Evolutionary conservation across 345 rosid species (phyloP), one percentile per base, ranked within the genome.

Genomic region (Melastoma malabathricum): DNA sequence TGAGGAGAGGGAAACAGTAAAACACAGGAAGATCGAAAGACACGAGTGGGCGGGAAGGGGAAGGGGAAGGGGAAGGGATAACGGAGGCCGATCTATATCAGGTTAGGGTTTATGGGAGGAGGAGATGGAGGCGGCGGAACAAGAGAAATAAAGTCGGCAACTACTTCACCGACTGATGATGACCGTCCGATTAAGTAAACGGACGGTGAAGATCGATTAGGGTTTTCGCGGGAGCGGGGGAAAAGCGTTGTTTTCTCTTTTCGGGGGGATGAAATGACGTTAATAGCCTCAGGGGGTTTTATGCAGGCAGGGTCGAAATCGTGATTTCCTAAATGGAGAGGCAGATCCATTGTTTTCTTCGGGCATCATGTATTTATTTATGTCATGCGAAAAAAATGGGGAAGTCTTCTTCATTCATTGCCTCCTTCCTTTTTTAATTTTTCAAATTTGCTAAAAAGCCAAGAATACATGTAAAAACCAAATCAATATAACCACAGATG

Each of bases 71-170:
- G 66, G 56, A 20, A 41, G 13, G 15, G 23, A 15, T 17, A 48
- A 5, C 45, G 43, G 18, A 20, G 47, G 17, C 15, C 43, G 20
- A 34, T 57, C 44, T 38, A 50, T 22, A 22, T 22, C 25, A 59
- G 68, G 72, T 78, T 77, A 79, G 86, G 90, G 90, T 77, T 83
- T 79, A 79, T 70, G 79, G 58, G 48, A 50, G 64, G 47, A 44
- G 44, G 29, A 22, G 25, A 4, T 1, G 25, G 25, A 2, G 25
- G 25, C 25, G 25, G 25, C 25, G 25, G 25, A 2, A 4, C 2
- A 58, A 60, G 54, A 18, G 61, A 43, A 54, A 59, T 47, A 31
- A 58, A 63, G 44, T 18, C 3, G 39, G 46, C 22, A 41, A 43
- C 52, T 20, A 22, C 16, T 52, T n/a, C 9, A 50, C 55, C 50